phyloP scores from a whole-genome alignment of 371 early-diverging fungal species.

The Apophysomyces trapeziformis region DNA sequence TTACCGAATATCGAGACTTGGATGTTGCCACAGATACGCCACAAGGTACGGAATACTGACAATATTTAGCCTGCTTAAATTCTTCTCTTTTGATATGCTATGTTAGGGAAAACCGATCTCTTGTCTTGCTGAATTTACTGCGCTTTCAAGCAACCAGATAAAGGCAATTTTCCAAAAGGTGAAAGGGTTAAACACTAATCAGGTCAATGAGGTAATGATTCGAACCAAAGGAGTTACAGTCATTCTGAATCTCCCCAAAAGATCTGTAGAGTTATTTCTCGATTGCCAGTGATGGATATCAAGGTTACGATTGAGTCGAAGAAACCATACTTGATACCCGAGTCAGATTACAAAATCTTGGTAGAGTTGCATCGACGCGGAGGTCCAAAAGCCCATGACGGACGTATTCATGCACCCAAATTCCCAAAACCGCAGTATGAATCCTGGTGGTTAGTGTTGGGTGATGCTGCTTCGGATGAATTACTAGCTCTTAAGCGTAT shows the following conservation, averaged over 20 bases:
- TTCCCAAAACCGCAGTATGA: slow-evolving; percentile 93
- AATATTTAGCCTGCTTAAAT: not conserved
- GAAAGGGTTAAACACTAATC: slow-evolving; percentile 34
- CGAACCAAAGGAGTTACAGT: no score
- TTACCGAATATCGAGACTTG: slow-evolving; percentile 67
- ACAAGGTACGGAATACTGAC: slow-evolving; percentile 29
- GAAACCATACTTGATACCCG: slow-evolving; percentile 50
- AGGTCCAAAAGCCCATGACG: slow-evolving; percentile 53
- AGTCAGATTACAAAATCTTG: slow-evolving; percentile 54
- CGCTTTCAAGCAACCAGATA: slow-evolving; percentile 54
- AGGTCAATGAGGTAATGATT: slow-evolving; percentile 42
- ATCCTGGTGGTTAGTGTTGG: slow-evolving; percentile 88
- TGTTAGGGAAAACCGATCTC: slow-evolving; percentile 37
- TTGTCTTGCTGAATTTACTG: slow-evolving; percentile 51
- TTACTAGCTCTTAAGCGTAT: slow-evolving; percentile 80
- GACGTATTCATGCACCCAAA: slow-evolving; percentile 69
- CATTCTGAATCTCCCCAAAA: slow-evolving; percentile 29
- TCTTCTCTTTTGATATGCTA: not conserved
- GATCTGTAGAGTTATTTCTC: slow-evolving; percentile 59
- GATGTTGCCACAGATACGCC: slow-evolving; percentile 40
- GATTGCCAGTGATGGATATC: slow-evolving; percentile 65
- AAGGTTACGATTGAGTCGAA: slow-evolving; percentile 40
- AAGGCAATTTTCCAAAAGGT: slow-evolving; percentile 54
- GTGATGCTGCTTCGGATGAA: slow-evolving; percentile 65
- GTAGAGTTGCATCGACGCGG: slow-evolving; percentile 47